phyloP scores from a whole-genome alignment of 495 filamentous ascomycete species.

The Cudoniella acicularis region DNA sequence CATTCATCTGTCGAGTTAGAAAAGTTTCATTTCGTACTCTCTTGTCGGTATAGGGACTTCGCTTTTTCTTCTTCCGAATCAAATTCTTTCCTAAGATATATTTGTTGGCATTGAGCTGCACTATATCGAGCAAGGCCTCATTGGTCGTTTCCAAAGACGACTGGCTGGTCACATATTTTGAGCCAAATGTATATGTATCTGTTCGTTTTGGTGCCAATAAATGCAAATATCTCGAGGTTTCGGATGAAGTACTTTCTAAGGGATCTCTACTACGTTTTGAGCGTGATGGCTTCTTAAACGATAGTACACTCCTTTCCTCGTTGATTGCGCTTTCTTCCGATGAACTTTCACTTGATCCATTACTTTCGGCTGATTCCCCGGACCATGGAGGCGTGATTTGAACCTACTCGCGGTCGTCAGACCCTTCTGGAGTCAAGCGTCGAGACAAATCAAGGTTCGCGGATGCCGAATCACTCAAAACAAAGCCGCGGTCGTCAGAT shows the following conservation, averaged over 20 bases:
- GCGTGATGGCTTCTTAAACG: background rate
- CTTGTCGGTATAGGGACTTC: conserved; percentile 26
- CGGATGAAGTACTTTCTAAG: background rate
- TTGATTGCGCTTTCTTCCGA: background rate
- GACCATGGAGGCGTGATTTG: conserved; percentile 5
- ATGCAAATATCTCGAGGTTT: background rate
- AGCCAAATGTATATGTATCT: background rate
- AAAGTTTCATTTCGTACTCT: conserved; percentile 29
- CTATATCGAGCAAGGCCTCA: background rate
- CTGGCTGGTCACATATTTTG: conserved; percentile 4
- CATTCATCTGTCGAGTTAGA: conserved; percentile 31
- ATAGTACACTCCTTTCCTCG: background rate
- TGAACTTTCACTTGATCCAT: conserved; percentile 2
- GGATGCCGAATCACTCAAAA: background rate
- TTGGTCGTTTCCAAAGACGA: background rate
- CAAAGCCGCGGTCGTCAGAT: background rate
- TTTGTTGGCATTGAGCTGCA: background rate
- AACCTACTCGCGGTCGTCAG: conserved; percentile 4
- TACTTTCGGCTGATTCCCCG: conserved; percentile 9
- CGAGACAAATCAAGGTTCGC: background rate
- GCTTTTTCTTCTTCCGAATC: conserved; percentile 17
- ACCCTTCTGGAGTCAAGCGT: background rate
- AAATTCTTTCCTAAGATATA: background rate
- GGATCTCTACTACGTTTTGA: background rate
- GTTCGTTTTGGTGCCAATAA: conserved; percentile 4